A percentile compares a stretch with the other conserved stretches of the same genome.
Conservation (phyloP, 768 basidiomycete species). For the Leucocoprinus birnbaumii region DNA sequence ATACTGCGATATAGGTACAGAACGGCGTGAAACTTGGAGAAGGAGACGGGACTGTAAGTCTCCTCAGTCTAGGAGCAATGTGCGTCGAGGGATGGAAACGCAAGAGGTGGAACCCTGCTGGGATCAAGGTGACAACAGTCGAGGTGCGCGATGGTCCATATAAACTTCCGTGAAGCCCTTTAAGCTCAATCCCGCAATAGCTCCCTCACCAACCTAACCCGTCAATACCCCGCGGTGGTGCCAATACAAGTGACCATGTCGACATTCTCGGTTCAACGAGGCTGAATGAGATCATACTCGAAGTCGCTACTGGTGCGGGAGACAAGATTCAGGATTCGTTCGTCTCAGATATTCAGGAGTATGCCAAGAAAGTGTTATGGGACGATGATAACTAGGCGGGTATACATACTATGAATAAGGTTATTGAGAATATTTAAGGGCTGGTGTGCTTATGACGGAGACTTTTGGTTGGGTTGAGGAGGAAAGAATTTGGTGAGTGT, state of each 20-base stretch:
- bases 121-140: slow-evolving; percentile 83
- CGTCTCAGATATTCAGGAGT: slow-evolving; percentile 78
- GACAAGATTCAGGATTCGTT: slow-evolving; percentile 67
- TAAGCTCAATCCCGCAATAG: slow-evolving; percentile 30
- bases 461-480: background rate
- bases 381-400: slow-evolving; percentile 52
- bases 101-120: slow-evolving; percentile 85
- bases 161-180: background rate
- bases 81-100: slow-evolving; percentile 94
- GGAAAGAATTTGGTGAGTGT: slow-evolving; percentile 11
- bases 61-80: slow-evolving; percentile 91
- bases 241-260: slow-evolving; percentile 89
- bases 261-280: slow-evolving; percentile 78
- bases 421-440: background rate
- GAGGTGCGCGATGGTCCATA: slow-evolving; percentile 52
- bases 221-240: slow-evolving; percentile 83
- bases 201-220: slow-evolving; percentile 75
- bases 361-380: slow-evolving; percentile 75
- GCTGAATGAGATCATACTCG: slow-evolving; percentile 87
- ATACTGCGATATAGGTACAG: slow-evolving; percentile 39
- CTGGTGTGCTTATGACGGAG: background rate
- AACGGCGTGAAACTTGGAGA: slow-evolving; percentile 93
- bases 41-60: slow-evolving; percentile 91
- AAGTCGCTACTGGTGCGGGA: slow-evolving; percentile 83
- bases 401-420: background rate